Evolutionary conservation across 495 filamentous ascomycete genomes (phyloP), one percentile per base, ranked within the genome.

Genomic region (Neurospora sp.): DNA sequence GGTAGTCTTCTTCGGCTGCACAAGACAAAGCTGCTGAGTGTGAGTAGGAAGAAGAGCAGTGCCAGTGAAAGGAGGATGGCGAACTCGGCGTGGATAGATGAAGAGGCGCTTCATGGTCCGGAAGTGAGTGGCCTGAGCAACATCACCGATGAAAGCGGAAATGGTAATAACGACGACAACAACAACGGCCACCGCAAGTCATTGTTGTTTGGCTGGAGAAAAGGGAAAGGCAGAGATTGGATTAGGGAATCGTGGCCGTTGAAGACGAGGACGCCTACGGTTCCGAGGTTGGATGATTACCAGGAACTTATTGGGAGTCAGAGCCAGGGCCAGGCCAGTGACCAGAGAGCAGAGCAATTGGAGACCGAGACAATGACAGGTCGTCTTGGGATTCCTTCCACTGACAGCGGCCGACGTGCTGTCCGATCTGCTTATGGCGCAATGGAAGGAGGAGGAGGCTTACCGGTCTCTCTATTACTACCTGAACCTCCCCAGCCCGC

Each of bases 81-180:
- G 7, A 66, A 77, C 69, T 66, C 78, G 14, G 77, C 79, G 9
- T 84, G 82, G 82, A 82, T 85, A 37, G 83, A 85, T 71, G 82
- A 82, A 70, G 83, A 84, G 44, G 81, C 81, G 54, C 54, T 84
- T 7, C 82, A 85, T 75, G 83, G 81, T 12, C 83, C 82, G 6
- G 79, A 80, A 62, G 69, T 83, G 31, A 77, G 69, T 71, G 79
- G 54, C 38, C 66, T 70, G 74, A 37, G 7, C 23, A 75, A 62
- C 37, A 62, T 11, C 72, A 72, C 59, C 3, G 69, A 12, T 38
- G 73, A 11, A 62, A 69, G 38, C 35, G 77, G 37, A 76, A 73
- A 9, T 66, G 23, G 54, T 4, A 18, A 66, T 18, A 14, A 9
- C 12, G 18, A 35, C 14, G 62, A 69, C 71, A 72, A 76, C n/a